Evolutionary conservation across 805 yeast species (phyloP), one percentile per base, ranked within the genome.

Genomic region (Schwanniomyces sp.): DNA sequence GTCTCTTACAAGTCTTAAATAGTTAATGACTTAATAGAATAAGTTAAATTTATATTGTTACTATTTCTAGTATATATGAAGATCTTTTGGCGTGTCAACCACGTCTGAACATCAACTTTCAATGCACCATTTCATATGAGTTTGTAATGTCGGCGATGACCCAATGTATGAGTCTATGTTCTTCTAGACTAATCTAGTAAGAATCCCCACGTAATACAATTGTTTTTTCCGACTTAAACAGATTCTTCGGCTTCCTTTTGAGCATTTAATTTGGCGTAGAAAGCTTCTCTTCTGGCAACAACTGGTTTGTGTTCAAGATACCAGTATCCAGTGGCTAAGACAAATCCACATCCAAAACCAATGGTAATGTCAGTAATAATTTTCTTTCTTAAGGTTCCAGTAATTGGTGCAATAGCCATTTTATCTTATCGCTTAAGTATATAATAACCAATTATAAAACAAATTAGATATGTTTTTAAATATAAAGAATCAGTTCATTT

Each of bases 381-480:
- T 74, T 84, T 87, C 78, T 82, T 88, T 75, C 82, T 88, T 57
- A 91, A 79, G 52, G 86, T 75, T 57, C 97, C 97, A 46, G 85
- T 81, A 63, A 91, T 89, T 62, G 95, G 94, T 64, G 92, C 88
- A 64, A 88, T 78, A 69, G 91, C 86, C 86, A 84, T 86, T 47
- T 48, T 45, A 10, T 37, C 40, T 37, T 37, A 24, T 37, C 27
- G 14, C 17, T 32, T 32, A 12, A 12, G 7, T 18, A 21, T 12
- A 21, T 11, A 38, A 24, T 18, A 24, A 26, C 27, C 40, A 38
- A 38, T 38, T 38, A 18, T 18, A 18, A 24, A 38, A 40, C 42
- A 5, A 28, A 18, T 26, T 40, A 28, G 36, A 37, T 14, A 42
- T 14, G 40, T 16, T 7, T 25, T 14, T 26, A 24, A 17, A 14